phyloP scores from a whole-genome alignment of 2,329 filamentous ascomycete genomes.

The Hysterium pulicare region DNA sequence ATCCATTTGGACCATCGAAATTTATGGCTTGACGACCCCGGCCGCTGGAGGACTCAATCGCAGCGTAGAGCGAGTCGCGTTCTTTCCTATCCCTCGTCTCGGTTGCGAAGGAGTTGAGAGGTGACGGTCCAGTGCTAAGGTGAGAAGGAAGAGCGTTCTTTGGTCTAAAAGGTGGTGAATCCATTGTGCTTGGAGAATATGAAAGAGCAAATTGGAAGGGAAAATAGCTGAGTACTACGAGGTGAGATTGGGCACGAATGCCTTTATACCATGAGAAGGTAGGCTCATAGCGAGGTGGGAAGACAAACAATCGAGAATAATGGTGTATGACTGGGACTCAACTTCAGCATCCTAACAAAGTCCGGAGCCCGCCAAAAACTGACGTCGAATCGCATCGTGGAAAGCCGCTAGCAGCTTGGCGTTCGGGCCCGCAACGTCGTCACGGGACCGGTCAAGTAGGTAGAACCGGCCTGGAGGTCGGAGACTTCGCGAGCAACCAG shows the following conservation, averaged over 20 bases:
- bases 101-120: slow-evolving; percentile 45
- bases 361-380: background rate
- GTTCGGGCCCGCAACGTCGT: too few species aligned
- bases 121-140: slow-evolving; percentile 54
- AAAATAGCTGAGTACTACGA: too few species aligned
- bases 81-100: slow-evolving; percentile 50
- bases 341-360: too few species aligned
- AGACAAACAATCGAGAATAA: background rate
- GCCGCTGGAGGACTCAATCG: slow-evolving; percentile 57
- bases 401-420: background rate
- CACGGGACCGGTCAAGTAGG: too few species aligned
- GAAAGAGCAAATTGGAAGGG: too few species aligned
- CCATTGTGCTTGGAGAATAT: too few species aligned
- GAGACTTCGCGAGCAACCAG: too few species aligned
- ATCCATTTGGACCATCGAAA: slow-evolving; percentile 36
- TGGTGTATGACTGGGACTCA: too few species aligned
- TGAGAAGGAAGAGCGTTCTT: slow-evolving; percentile 55
- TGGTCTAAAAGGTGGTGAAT: slow-evolving; percentile 38
- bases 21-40: slow-evolving; percentile 45
- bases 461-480: too few species aligned
- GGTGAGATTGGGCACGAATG: too few species aligned
- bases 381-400: background rate
- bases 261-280: background rate
- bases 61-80: slow-evolving; percentile 55
- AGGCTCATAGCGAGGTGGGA: background rate